Evolutionary conservation across 139 green algal species (phyloP).

Genomic region (Deuterostichococcus epilithicus): DNA sequence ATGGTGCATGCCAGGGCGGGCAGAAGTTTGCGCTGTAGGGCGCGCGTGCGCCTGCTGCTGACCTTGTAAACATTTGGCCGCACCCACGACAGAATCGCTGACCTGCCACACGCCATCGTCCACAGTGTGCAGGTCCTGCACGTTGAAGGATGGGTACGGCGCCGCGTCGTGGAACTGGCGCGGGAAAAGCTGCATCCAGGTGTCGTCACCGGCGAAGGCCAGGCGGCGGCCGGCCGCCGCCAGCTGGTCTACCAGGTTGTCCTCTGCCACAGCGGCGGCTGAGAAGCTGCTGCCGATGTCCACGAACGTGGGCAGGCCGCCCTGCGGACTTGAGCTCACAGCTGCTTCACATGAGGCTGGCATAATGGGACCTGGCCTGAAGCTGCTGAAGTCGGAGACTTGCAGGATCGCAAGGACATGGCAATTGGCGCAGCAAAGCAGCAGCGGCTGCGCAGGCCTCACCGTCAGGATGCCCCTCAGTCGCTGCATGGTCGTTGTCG

Average conservation of each 20-base stretch:
- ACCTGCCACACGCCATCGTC: slow-evolving; percentile 84
- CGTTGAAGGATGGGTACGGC: slow-evolving; percentile 90
- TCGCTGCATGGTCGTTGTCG: slow-evolving; percentile 88
- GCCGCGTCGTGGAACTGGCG: slow-evolving; percentile 42
- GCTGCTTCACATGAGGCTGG: neutral
- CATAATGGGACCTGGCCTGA: neutral
- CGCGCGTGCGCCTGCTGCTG: no score
- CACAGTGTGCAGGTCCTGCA: slow-evolving; percentile 92
- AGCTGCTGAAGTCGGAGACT: no score
- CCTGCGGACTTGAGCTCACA: slow-evolving; percentile 32
- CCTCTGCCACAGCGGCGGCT: slow-evolving; percentile 68
- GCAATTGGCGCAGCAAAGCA: no score
- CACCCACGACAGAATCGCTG: no score
- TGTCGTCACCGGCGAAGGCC: slow-evolving; percentile 86
- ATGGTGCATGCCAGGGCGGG: no score
- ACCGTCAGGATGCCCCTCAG: slow-evolving; percentile 76
- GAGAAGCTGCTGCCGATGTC: slow-evolving; percentile 87
- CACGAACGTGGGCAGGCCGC: slow-evolving; percentile 91
- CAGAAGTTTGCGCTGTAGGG: no score
- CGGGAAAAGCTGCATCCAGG: slow-evolving; percentile 84
- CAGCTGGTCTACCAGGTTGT: slow-evolving; percentile 90
- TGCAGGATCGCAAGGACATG: no score
- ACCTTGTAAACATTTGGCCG: no score
- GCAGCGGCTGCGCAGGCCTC: no score
- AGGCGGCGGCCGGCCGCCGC: slow-evolving; percentile 37